Evolutionary conservation across 2,329 filamentous ascomycete species (phyloP), one percentile per base, ranked within the genome.

Genomic region (Hymenoscyphus repandus): DNA sequence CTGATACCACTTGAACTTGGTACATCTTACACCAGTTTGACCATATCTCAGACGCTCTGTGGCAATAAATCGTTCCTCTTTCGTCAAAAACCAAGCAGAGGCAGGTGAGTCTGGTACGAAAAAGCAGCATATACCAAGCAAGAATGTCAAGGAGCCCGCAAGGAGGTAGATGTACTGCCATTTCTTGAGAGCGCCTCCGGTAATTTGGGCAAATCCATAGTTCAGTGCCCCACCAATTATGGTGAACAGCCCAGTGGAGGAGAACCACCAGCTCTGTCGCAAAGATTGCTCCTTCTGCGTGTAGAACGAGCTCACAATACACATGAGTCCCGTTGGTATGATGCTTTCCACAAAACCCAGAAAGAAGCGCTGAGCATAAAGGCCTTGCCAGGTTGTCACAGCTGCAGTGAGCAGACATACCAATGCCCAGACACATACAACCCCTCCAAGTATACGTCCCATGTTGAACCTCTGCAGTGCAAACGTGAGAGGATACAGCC

Each of bases 161-260:
- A 87, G 69, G 12, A 88, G 70, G 63, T 86, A 88, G 52, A 88
- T 83, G 59, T 85, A 86, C 68, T 87, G 83, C 84, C 85, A 90
- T 3, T 76, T 70, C 38, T 72, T 75, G 38, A 86, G 67, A 0
- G 68, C 63, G 0, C 79, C 79, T 1, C 74, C 70, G 0, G 63
- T 68, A 44, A 87, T 79, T 64, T 85, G 82, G 0, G 79, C 82
- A 61, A 86, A 86, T 2, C 75, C 84, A 63, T 86, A 87, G 67
- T 85, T 86, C 45, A 86, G 67, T 0, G 72, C 77, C 7, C 82
- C 76, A 5, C 83, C 83, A 47, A 85, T 71, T 48, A 86, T 77
- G 18, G 80, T 85, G 58, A 78, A 82, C 51, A 64, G 31, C 1
- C 73, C 74, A 0, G 71, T 75, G 3, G 68, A 70, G 7, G 77